These are phyloP conservation scores for Exophiala spinifera DNA, from an alignment of 2,329 filamentous ascomycete genomes.

Conservation along the genomic window DNA sequence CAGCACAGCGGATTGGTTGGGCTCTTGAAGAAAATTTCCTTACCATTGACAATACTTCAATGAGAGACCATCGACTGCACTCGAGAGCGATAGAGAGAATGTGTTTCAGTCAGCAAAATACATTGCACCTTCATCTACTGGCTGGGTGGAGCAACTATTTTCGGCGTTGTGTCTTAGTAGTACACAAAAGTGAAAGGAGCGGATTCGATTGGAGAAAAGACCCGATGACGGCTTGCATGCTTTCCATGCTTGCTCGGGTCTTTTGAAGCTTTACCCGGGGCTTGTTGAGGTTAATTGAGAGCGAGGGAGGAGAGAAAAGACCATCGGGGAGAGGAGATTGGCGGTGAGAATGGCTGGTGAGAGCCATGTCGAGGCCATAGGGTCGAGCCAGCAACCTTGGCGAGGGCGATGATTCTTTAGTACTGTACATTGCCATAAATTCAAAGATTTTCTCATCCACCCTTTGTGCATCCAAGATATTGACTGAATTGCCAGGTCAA, in stretches of 20 bases:
- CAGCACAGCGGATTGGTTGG: constrained; percentile 20
- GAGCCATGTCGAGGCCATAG: not conserved
- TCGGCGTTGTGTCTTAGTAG: constrained; percentile 16
- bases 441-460: not conserved
- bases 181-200: constrained; percentile 14
- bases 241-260: not conserved
- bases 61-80: constrained; percentile 15
- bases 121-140: constrained; percentile 21
- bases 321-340: not conserved
- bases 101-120: constrained; percentile 21
- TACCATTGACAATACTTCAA: constrained; percentile 12
- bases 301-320: not conserved
- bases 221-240: constrained; percentile 5
- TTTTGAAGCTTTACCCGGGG: not conserved
- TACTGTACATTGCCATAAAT: constrained; percentile 19
- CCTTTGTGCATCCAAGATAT: too few species aligned
- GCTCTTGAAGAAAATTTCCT: constrained; percentile 14
- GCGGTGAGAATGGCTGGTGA: too few species aligned
- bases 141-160: constrained; percentile 17
- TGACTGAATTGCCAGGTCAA: too few species aligned
- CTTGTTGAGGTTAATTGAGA: not conserved
- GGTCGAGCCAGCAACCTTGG: not conserved
- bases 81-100: constrained; percentile 23
- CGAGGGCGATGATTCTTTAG: constrained; percentile 5
- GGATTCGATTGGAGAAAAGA: not conserved